Conservation (phyloP, 345 rosid genomes). For the Conringia planisiliqua region DNA sequence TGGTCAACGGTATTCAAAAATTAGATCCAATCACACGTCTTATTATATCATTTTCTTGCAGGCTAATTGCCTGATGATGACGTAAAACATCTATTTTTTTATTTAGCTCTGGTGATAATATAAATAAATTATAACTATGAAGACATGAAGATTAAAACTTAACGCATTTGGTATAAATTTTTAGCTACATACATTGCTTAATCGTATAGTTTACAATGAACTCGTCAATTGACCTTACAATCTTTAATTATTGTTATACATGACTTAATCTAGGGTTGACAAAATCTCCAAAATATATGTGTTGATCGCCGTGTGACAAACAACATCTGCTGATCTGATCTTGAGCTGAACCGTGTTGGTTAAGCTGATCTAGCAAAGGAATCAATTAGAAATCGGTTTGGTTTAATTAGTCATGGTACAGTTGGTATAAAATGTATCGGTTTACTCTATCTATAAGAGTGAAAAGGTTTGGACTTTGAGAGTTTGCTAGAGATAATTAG, state of each 20-base stretch:
- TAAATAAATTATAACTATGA: background rate
- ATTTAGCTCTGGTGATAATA: background rate
- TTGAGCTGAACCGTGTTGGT: background rate
- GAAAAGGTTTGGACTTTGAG: too few relatives aligned
- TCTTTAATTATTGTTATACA: too few relatives aligned
- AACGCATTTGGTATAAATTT: background rate
- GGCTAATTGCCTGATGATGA: background rate
- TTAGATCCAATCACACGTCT: background rate
- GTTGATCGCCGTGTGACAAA: background rate
- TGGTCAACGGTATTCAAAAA: conserved; percentile 22
- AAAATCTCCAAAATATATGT: background rate
- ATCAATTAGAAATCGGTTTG: background rate
- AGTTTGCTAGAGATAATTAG: too few relatives aligned
- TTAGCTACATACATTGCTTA: conserved; percentile 7
- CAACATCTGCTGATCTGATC: background rate
- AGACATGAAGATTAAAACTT: background rate
- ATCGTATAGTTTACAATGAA: background rate
- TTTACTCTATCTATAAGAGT: too few relatives aligned
- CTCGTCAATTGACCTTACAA: background rate
- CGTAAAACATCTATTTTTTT: background rate
- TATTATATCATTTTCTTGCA: background rate
- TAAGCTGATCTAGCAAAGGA: background rate
- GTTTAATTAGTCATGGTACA: background rate
- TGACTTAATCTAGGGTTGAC: background rate
- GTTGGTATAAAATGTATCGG: background rate